Conservation (phyloP, 352 stramenopile genomes). For the Pythium graminicola region DNA sequence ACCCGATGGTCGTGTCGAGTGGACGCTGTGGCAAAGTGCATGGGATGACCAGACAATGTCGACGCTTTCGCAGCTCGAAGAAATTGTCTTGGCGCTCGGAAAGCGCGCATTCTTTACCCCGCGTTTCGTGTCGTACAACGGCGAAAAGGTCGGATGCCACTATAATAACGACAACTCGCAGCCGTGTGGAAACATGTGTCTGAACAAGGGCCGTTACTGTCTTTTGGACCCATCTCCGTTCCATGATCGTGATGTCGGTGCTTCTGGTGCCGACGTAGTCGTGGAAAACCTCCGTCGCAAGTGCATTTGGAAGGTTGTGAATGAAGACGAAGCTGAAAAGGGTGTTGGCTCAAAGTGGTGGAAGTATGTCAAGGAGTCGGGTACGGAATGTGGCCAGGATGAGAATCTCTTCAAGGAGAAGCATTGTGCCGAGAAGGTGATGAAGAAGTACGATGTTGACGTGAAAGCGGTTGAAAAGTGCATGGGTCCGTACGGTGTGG, state of each 20-base stretch:
- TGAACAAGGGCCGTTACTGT: constrained; percentile 97
- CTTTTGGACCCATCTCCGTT: constrained; percentile 92
- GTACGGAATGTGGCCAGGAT: constrained; percentile 76
- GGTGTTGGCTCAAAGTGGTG: constrained; percentile 92
- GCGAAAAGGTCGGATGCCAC: constrained; percentile 89
- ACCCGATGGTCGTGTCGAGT: constrained; percentile 94
- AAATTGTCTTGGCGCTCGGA: constrained; percentile 80
- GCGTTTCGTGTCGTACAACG: constrained; percentile 96
- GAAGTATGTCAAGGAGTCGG: constrained; percentile 93
- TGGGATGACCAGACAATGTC: constrained; percentile 83
- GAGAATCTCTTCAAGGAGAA: constrained; percentile 83
- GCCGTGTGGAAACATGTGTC: constrained; percentile 94
- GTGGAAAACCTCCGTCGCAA: constrained; percentile 90
- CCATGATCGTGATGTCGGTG: constrained; percentile 88
- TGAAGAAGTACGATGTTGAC: constrained; percentile 86
- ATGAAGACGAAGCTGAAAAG: constrained; percentile 51
- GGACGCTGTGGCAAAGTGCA: constrained; percentile 94
- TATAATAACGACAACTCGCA: constrained; percentile 55
- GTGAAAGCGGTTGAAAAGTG: constrained; percentile 85
- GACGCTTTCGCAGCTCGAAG: constrained; percentile 79
- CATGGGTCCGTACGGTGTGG: constrained; percentile 89
- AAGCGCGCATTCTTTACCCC: constrained; percentile 94
- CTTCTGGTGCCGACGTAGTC: constrained; percentile 93
- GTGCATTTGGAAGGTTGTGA: constrained; percentile 93
- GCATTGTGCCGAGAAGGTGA: constrained; percentile 85